A percentile compares a stretch with the other conserved stretches of the same genome.
Evolutionary conservation across 257 asterid species (phyloP).

Genomic region (Phtheirospermum japonicum): DNA sequence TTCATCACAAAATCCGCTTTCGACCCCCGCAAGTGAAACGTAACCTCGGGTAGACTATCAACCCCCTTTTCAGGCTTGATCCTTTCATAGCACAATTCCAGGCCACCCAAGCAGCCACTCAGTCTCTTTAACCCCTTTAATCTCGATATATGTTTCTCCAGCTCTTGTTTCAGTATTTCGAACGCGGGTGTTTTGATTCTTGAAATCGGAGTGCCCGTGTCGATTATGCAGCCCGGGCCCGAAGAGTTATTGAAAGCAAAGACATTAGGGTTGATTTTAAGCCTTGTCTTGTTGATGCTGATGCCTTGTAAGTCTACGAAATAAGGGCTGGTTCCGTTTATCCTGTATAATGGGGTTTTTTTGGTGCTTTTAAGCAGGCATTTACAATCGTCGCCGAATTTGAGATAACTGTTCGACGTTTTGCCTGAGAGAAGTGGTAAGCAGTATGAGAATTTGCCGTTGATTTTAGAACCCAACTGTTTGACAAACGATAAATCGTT

Average conservation of each 20-base stretch:
- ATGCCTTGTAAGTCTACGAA: not conserved
- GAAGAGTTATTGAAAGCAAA: too few species aligned
- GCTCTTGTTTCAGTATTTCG: not conserved
- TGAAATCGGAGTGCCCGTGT: too few species aligned
- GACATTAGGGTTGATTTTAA: not conserved
- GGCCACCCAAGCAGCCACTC: not conserved
- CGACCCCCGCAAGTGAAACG: not conserved
- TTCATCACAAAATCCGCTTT: not conserved
- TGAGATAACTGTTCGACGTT: too few species aligned
- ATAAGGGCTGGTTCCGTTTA: not conserved
- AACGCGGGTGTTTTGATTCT: not conserved
- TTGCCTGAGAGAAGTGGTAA: too few species aligned
- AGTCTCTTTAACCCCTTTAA: not conserved
- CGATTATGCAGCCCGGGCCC: too few species aligned
- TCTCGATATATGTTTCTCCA: not conserved
- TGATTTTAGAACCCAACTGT: too few species aligned
- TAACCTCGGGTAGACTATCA: not conserved
- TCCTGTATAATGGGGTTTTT: not conserved
- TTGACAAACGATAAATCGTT: too few species aligned
- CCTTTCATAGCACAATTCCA: conserved; percentile 9
- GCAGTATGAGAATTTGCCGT: too few species aligned
- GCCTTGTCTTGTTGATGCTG: not conserved
- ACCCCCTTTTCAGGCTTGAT: not conserved
- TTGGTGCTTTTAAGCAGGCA: not conserved
- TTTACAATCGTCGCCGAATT: not conserved